These are phyloP conservation scores for Halophytophthora batemanensis DNA, from an alignment of 352 stramenopile genomes.

Conservation along the genomic window DNA sequence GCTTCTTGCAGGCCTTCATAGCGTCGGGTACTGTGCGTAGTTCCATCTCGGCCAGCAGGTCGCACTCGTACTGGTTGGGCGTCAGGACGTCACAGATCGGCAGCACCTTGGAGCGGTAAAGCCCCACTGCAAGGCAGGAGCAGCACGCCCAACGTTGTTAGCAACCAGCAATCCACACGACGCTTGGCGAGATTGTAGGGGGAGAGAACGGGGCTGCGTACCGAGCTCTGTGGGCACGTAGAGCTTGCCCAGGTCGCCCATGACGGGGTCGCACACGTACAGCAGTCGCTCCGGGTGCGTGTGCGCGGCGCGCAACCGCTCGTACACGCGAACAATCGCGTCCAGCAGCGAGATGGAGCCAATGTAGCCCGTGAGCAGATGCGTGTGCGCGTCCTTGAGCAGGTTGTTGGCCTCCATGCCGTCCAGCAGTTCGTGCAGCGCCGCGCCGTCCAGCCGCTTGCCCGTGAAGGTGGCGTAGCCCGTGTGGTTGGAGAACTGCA, in stretches of 20 bases:
- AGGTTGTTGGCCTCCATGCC: slow-evolving; percentile 74
- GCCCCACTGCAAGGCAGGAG: slow-evolving; percentile 73
- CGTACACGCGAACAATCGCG: slow-evolving; percentile 66
- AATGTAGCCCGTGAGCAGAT: slow-evolving; percentile 83
- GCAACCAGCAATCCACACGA: slow-evolving; percentile 1
- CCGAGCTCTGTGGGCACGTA: slow-evolving; percentile 80
- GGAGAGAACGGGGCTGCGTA: slow-evolving; percentile 16
- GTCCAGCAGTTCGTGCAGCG: slow-evolving; percentile 75
- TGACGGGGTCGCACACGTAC: slow-evolving; percentile 84
- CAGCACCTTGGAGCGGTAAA: slow-evolving; percentile 76
- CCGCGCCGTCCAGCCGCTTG: slow-evolving; percentile 65
- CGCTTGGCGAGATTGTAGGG: neutral
- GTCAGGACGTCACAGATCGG: slow-evolving; percentile 83
- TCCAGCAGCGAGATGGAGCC: slow-evolving; percentile 64
- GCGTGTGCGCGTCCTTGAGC: slow-evolving; percentile 64
- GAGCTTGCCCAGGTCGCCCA: slow-evolving; percentile 77
- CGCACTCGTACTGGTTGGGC: slow-evolving; percentile 86
- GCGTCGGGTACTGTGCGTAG: slow-evolving; percentile 65
- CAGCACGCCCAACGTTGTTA: neutral
- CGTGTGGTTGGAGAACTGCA: slow-evolving; percentile 88
- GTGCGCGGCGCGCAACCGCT: slow-evolving; percentile 54
- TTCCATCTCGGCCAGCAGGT: slow-evolving; percentile 71
- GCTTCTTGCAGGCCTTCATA: slow-evolving; percentile 64
- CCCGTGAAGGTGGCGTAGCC: slow-evolving; percentile 76
- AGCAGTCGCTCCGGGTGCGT: slow-evolving; percentile 42